Base-by-base conservation (phyloP, 2,329 filamentous ascomycete genomes). In the Akanthomyces uredinophilus region DNA sequence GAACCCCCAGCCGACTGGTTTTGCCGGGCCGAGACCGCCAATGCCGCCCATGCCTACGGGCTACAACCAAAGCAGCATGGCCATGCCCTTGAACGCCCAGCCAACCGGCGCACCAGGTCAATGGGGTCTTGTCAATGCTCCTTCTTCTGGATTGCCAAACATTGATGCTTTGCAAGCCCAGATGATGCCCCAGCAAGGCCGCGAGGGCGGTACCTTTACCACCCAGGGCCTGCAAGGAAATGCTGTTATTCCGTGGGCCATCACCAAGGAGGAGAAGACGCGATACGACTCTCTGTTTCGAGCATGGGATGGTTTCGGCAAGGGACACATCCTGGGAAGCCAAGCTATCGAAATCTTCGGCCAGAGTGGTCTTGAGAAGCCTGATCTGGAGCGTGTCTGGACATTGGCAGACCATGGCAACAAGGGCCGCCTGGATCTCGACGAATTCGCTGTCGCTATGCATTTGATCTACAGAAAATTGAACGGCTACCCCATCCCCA, bases 381-480 rank as follows among this genome's bases (percentile, higher is more conserved):
- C 88, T 29, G 95, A 98, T 68, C 79, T 99, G 43, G 95, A 98
- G 75, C 85, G 89, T 37, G 88, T 98, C 56, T 99, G 95, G 95
- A 98, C 95, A 11, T 80, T 99, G 63, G 89, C 94, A 3, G 95
- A 99, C 72, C 89, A 93, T 37, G 89, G 93, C 66, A 97, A 99
- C 75, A 95, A 95, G 74, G 95, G 95, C 20, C 89, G 93, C 61
- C 83, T 99, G 35, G 93, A 99, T 70, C 85, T 98, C 70, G 95
- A 99, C 72, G 95, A 99, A 72, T 99, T 99, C 72, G 93, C 95
- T 10, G 94, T 99, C 58, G 92, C 93, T 11, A 99, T 99, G 95
- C 95, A 99, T 82, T 79, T 99, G 76, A 99, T 99, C 70, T 99
- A 99, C 78, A 86, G 95, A 69, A 96, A 96, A 73, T 83, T 99